phyloP scores from a whole-genome alignment of 148 eudicot genomes.

The Amaranthus palmeri region DNA sequence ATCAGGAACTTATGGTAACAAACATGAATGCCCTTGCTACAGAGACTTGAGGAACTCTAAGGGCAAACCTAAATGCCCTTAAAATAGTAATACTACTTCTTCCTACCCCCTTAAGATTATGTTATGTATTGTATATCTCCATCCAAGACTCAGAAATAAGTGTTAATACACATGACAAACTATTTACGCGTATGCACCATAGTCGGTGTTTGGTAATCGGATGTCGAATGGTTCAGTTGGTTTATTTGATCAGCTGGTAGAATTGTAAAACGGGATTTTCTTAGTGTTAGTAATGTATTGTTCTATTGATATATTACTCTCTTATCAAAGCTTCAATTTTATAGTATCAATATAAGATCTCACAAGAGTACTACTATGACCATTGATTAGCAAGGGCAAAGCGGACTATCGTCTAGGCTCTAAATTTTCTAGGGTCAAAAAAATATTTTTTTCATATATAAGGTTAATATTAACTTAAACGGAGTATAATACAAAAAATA shows the following conservation, averaged over 20 bases:
- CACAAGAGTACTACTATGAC: too few relatives aligned
- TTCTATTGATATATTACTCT: not conserved
- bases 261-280: not conserved
- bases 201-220: too few relatives aligned
- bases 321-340: not conserved
- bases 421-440: too few relatives aligned
- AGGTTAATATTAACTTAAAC: too few relatives aligned
- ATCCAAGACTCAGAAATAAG: not conserved
- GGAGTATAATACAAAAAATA: too few relatives aligned
- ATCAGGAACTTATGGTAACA: conserved; percentile 55
- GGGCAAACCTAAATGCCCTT: conserved; percentile 61
- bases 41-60: conserved; percentile 45
- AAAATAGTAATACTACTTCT: not conserved
- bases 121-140: not conserved
- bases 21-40: conserved; percentile 65
- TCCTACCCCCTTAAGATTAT: not conserved
- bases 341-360: not conserved
- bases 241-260: not conserved
- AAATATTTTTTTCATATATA: too few relatives aligned
- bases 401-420: too few relatives aligned
- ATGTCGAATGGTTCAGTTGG: too few relatives aligned
- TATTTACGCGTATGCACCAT: not conserved
- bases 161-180: not conserved
- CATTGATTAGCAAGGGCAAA: too few relatives aligned
- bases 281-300: not conserved